Base-by-base conservation (phyloP, 345 rosid genomes). In the Eutrema heterophyllum region DNA sequence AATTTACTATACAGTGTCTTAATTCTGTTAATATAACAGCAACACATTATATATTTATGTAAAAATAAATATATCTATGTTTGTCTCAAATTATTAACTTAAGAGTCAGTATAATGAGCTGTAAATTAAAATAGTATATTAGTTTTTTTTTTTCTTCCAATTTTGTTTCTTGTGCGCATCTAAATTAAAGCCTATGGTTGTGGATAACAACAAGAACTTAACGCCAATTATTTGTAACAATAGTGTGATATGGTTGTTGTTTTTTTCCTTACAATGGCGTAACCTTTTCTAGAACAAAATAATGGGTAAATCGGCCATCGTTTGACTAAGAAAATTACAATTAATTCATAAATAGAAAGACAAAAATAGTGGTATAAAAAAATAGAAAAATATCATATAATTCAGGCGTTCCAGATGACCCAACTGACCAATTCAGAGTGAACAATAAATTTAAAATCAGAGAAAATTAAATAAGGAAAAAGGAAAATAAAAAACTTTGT, bases 351-450 rank as follows among this genome's bases (percentile, higher is more conserved):
- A 70, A 50, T 71, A 76, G 75, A 55, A 75, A 62, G 12, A 53
- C 32, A 44, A 38, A 27, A 60, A 68, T 35, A 15, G 11, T 7
- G 52, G 67, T 70, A 56, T 21, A 1, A 40, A 32, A 35, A 70
- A 64, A 65, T 39, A 30, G 29, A 33, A 50, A 39, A 49, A 39
- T 66, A 78, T 69, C 84, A 83, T 81, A 84, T 77, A 80, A 79
- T 87, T 80, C 86, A 84, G 96, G 88, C 86, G 55, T 86, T 83
- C 72, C 81, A 68, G 67, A 79, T 89, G 90, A 83, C 85, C 45
- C 66, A 84, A 81, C 91, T 76, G 93, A 86, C 88, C 72, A 57
- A 74, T 81, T 90, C 87, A 73, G 80, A 79, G 70, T 24, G 52
- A 64, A 55, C 66, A 76, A 76, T 54, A 62, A 45, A 64, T 49